Conservation (phyloP, 495 filamentous ascomycete species). For the Hypoxylon perforatum region DNA sequence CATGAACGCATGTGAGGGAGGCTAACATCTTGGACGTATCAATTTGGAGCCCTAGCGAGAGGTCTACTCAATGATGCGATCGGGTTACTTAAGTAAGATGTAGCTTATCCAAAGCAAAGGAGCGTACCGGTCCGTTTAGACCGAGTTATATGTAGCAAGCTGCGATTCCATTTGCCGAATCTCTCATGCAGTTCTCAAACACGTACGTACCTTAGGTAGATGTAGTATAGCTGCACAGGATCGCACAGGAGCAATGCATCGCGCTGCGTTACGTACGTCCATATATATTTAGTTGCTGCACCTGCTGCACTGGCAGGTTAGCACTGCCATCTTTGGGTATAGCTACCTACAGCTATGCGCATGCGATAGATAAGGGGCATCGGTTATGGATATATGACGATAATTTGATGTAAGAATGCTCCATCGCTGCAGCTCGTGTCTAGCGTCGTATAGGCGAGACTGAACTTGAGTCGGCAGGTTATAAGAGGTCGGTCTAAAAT, state of each 20-base stretch:
- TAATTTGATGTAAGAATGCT: conserved; percentile 18
- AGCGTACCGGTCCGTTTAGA: conserved; percentile 20
- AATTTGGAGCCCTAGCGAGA: neutral
- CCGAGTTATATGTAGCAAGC: neutral
- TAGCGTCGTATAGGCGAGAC: conserved; percentile 4
- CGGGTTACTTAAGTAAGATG: neutral
- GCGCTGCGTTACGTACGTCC: conserved; percentile 1
- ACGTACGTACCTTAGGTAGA: neutral
- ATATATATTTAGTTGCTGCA: too few relatives aligned
- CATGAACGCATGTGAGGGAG: too few relatives aligned
- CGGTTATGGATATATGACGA: too few relatives aligned
- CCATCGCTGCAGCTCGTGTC: conserved; percentile 18
- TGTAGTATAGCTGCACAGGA: too few relatives aligned
- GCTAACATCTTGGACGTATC: neutral
- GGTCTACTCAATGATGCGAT: neutral
- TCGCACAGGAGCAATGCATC: conserved; percentile 3
- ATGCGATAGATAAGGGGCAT: too few relatives aligned
- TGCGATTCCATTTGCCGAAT: conserved; percentile 25
- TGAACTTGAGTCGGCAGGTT: conserved; percentile 19
- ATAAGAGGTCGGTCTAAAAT: conserved; percentile 10
- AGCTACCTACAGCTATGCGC: too few relatives aligned
- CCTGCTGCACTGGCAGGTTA: neutral
- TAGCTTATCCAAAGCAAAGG: conserved; percentile 9
- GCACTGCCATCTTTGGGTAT: too few relatives aligned
- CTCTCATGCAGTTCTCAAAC: conserved; percentile 7